These are phyloP conservation scores for Cladosporium sp. DNA, from an alignment of 2,329 filamentous ascomycete species.

Conservation along the genomic window DNA sequence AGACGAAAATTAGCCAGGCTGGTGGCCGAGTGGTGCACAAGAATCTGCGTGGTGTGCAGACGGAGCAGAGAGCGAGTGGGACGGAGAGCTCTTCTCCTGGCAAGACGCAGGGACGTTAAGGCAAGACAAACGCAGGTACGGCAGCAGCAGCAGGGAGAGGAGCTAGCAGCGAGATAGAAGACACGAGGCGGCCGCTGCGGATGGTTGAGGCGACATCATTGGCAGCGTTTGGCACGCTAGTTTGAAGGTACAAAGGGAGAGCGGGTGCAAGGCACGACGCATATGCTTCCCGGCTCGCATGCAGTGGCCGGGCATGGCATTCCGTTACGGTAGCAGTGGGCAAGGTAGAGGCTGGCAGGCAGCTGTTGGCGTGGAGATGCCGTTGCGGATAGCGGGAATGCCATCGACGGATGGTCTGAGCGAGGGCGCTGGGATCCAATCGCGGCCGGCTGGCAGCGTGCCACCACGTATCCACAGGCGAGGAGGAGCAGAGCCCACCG, in stretches of 20 bases:
- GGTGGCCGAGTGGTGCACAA: constrained; percentile 1
- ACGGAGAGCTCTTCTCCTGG: constrained; percentile 7
- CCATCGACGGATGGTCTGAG: neutral
- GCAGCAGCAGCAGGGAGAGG: constrained; percentile 1
- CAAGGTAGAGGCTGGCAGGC: constrained; percentile 3
- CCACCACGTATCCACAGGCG: constrained; percentile 10
- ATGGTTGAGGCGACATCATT: constrained; percentile 5
- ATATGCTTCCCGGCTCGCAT: constrained; percentile 9
- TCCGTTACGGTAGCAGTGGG: constrained; percentile 10
- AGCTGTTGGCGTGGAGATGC: constrained; percentile 12
- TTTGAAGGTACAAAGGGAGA: constrained; percentile 4
- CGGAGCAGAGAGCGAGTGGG: neutral
- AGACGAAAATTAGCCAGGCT: neutral
- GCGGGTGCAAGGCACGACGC: constrained; percentile 10
- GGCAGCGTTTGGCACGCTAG: constrained; percentile 12
- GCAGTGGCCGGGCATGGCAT: constrained; percentile 12
- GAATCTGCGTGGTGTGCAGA: neutral
- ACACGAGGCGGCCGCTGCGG: constrained; percentile 3
- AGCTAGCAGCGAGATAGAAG: constrained; percentile 1
- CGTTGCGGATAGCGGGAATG: constrained; percentile 11
- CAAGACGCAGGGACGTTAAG: constrained; percentile 5
- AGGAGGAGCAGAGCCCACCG: neutral
- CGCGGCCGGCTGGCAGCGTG: constrained; percentile 1
- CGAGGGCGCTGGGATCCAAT: constrained; percentile 7
- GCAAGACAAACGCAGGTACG: constrained; percentile 12